Base-by-base conservation (phyloP, 2,329 filamentous ascomycete genomes). In the Exophiala sp. region DNA sequence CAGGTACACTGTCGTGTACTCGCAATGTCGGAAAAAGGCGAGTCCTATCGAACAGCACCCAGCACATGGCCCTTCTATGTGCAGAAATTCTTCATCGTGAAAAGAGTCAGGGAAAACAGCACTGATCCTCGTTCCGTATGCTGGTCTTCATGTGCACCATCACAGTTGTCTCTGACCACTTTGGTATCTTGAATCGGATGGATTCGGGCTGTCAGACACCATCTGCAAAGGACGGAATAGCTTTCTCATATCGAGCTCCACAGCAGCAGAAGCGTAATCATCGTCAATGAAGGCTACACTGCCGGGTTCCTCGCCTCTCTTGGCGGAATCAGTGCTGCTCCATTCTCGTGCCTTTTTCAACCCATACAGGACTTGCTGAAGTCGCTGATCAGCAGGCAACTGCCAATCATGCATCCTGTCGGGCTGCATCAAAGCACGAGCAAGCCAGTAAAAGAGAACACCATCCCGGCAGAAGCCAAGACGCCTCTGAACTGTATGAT, bases 361-460 rank as follows among this genome's bases (percentile, higher is more conserved):
- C 9, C 83, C 60, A 48, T 76, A 71, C 52, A 85, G 80, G 22
- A 83, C 74, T 57, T 81, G 78, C 45, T 70, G 69, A 54, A 84
- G 80, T 5, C 81, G 75, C 49, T 73, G 66, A 58, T 86, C 81
- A n/a, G 80, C 70, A 11, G 74, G 66, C 60, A 78, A 68, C 37
- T 76, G 71, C 62, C 80, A 73, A 57, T 83, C 77, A 23, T 72
- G 66, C 10, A 71, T 63, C 21, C 73, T 70, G 14, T 76, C 78
- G 53, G 79, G 78, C 62, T 81, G 79, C 46, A 87, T 68, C 61
- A 86, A 73, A 60, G 80, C 77, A 53, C 78, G 83, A 13, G 81
- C 83, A 35, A 88, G 73, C 75, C 81, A 88, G 68, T 83, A 88
- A 64, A 83, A 88, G 60, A 86, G 83, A 11, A 86, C 78, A 1